Percentiles rank a stretch among this genome's conserved stretches.
Conservation (phyloP, 139 green algal species). For the Yamagishiella unicocca region DNA sequence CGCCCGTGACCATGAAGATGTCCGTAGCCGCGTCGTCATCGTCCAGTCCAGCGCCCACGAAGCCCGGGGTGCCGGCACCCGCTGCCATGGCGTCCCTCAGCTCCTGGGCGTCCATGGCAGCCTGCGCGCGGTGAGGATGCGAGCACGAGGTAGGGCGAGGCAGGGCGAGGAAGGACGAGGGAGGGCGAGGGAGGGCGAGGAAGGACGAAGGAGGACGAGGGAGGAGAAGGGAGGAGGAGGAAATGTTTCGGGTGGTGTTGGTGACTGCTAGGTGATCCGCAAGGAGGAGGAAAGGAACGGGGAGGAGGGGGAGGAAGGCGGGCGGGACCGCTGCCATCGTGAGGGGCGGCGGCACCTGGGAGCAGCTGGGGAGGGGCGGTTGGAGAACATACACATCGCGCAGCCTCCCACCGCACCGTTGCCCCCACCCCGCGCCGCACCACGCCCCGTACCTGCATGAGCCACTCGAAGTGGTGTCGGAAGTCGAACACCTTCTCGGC, state of each 20-base stretch:
- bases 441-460: slow-evolving; percentile 42
- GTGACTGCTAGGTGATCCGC: too few species aligned
- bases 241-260: too few species aligned
- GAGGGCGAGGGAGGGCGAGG: too few species aligned
- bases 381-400: too few species aligned
- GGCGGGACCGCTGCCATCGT: too few species aligned
- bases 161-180: too few species aligned
- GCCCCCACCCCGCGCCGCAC: neutral
- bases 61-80: neutral
- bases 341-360: too few species aligned
- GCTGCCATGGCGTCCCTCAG: neutral
- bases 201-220: too few species aligned
- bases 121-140: neutral
- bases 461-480: slow-evolving; percentile 61
- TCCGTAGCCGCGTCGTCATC: slow-evolving; percentile 41
- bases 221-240: too few species aligned
- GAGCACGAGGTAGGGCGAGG: neutral
- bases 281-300: too few species aligned
- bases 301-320: too few species aligned
- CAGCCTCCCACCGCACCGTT: neutral
- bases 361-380: too few species aligned
- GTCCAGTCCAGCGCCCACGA: neutral
- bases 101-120: slow-evolving; percentile 47
- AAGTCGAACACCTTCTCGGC: slow-evolving; percentile 67
- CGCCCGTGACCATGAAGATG: slow-evolving; percentile 3